Conservation (phyloP, 2,329 filamentous ascomycete genomes). For the Aspergillus sp. region DNA sequence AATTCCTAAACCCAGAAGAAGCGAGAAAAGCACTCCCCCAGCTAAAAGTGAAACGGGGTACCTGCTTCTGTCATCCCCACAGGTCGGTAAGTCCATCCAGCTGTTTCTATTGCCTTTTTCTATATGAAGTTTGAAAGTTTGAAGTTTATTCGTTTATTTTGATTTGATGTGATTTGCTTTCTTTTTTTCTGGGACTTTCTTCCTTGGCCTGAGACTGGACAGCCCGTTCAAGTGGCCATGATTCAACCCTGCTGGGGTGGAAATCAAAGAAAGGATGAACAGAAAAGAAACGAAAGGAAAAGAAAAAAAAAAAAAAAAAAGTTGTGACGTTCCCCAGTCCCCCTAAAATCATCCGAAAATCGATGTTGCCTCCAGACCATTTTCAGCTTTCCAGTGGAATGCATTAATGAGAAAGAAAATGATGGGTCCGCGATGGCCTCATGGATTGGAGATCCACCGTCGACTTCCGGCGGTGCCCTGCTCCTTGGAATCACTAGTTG, state of each 20-base stretch:
- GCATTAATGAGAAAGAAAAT: background rate
- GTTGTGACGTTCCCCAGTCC: conserved; percentile 7
- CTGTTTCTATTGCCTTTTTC: conserved; percentile 2
- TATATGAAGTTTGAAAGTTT: background rate
- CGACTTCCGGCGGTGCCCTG: conserved; percentile 16
- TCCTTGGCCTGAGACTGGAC: background rate
- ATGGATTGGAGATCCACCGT: conserved; percentile 20
- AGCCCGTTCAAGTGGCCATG: background rate
- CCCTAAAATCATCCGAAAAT: conserved; percentile 2
- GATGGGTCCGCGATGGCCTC: conserved; percentile 19
- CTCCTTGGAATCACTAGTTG: conserved; percentile 27
- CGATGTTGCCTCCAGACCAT: conserved; percentile 6
- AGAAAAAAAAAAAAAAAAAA: background rate
- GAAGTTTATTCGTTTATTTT: background rate
- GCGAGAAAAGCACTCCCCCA: conserved; percentile 1
- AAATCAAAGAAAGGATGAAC: no score
- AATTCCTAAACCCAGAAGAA: conserved; percentile 6
- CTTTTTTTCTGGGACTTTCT: background rate
- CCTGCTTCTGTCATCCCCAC: conserved; percentile 23
- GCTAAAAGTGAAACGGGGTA: conserved; percentile 21
- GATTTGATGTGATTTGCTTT: background rate
- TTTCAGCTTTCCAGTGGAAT: conserved; percentile 3
- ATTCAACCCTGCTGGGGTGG: background rate
- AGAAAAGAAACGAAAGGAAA: no score
- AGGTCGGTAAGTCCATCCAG: conserved; percentile 10